Conservation (phyloP, 1,139 yeast species). For the Schizosaccharomyces versatilis region DNA sequence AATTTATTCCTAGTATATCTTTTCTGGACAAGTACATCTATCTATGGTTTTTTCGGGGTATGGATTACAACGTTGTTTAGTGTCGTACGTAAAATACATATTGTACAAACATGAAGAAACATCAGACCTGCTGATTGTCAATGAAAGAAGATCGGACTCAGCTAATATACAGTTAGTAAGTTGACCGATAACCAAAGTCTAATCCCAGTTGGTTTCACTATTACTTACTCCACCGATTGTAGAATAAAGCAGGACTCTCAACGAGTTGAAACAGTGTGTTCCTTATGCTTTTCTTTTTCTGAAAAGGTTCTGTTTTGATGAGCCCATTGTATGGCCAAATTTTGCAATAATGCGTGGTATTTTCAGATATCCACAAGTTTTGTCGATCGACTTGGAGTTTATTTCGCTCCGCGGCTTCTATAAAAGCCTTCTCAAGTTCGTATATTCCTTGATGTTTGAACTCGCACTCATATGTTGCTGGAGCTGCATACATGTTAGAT, state of each 20-base stretch:
- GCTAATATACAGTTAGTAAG: not conserved
- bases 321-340: not conserved
- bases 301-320: not conserved
- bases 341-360: not conserved
- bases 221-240: conserved; percentile 1
- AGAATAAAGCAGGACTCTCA: not conserved
- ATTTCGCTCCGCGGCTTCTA: not conserved
- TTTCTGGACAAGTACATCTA: too few relatives aligned
- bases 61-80: too few relatives aligned
- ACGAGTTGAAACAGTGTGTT: not conserved
- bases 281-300: not conserved
- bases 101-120: too few relatives aligned
- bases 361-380: not conserved
- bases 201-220: not conserved
- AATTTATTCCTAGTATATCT: too few relatives aligned
- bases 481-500: too few relatives aligned
- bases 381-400: not conserved
- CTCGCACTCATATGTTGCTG: not conserved
- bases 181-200: too few relatives aligned
- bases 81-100: too few relatives aligned
- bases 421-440: not conserved
- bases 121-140: too few relatives aligned
- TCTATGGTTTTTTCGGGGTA: too few relatives aligned
- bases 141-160: not conserved
- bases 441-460: not conserved